Evolutionary conservation across 1,284 basidiomycete genomes (phyloP).

Genomic region (Trichosporon asahii): DNA sequence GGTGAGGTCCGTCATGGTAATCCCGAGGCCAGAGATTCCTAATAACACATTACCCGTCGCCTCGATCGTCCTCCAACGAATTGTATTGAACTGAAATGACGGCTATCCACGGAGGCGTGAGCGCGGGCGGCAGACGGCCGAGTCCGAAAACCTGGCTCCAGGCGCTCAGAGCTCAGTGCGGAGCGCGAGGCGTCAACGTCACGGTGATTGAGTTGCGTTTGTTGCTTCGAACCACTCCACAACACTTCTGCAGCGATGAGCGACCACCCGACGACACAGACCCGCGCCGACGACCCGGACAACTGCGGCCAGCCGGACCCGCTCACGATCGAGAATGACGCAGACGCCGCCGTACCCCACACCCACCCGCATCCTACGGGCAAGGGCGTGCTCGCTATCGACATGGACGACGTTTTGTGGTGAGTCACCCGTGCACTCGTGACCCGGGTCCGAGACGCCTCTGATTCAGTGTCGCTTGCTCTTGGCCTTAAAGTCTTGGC

Average conservation of each 20-base stretch:
- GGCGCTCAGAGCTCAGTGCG: neutral
- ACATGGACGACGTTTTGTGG: slow-evolving; percentile 38
- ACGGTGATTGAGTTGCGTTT: neutral
- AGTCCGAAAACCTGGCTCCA: neutral
- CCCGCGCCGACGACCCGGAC: slow-evolving; percentile 10
- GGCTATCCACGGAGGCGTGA: neutral
- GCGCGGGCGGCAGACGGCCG: neutral
- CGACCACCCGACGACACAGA: neutral
- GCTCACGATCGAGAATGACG: slow-evolving; percentile 20
- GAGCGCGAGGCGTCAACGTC: neutral
- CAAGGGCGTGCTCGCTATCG: slow-evolving; percentile 36
- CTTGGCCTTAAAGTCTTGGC: too few relatives aligned
- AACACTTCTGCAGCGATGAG: neutral
- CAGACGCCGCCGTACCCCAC: slow-evolving; percentile 4
- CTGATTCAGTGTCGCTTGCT: neutral
- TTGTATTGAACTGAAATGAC: neutral
- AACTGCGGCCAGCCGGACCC: slow-evolving; percentile 14
- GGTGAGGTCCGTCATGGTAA: neutral
- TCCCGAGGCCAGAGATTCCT: too few relatives aligned
- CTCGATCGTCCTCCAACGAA: neutral
- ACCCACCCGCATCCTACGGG: neutral
- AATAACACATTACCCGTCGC: neutral
- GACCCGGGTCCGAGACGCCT: too few relatives aligned
- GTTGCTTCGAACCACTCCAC: neutral
- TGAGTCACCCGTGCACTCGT: slow-evolving; percentile 5